These are phyloP conservation scores for Salix brachista DNA, from an alignment of 345 rosid species.

Conservation along the genomic window DNA sequence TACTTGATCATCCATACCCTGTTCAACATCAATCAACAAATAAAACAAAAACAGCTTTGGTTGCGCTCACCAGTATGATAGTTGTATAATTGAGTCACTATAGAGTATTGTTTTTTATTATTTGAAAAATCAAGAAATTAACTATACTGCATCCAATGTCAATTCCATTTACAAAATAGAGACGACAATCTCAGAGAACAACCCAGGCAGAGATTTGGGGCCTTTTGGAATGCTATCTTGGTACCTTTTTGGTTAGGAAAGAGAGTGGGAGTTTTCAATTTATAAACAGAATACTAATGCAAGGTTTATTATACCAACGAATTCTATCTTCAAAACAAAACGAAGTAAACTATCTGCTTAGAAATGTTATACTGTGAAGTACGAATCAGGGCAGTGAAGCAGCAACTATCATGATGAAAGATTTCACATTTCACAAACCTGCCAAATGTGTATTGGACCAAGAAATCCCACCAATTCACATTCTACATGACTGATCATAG, in stretches of 20 bases:
- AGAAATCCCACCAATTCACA: constrained; percentile 71
- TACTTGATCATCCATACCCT: constrained; percentile 80
- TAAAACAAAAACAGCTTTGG: neutral
- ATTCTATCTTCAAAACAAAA: neutral
- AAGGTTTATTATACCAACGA: neutral
- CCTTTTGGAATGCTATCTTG: neutral
- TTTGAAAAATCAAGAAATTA: neutral
- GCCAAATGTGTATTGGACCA: constrained; percentile 89
- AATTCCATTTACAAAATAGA: neutral
- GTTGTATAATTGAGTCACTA: neutral
- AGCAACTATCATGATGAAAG: neutral
- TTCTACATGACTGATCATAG: constrained; percentile 66
- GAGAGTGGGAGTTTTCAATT: neutral
- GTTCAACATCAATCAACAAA: constrained; percentile 14
- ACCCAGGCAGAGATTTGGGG: neutral
- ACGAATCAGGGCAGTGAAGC: constrained; percentile 5
- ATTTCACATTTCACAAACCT: constrained; percentile 48
- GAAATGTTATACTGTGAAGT: neutral
- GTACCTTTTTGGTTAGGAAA: neutral
- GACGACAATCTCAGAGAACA: neutral
- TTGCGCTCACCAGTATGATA: neutral
- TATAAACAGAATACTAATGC: neutral
- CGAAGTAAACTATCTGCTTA: neutral
- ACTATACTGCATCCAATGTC: neutral
- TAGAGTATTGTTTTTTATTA: neutral